Evolutionary conservation across 1,139 yeast genomes (phyloP), one percentile per base, ranked within the genome.

Genomic region (Taphrina betulina): DNA sequence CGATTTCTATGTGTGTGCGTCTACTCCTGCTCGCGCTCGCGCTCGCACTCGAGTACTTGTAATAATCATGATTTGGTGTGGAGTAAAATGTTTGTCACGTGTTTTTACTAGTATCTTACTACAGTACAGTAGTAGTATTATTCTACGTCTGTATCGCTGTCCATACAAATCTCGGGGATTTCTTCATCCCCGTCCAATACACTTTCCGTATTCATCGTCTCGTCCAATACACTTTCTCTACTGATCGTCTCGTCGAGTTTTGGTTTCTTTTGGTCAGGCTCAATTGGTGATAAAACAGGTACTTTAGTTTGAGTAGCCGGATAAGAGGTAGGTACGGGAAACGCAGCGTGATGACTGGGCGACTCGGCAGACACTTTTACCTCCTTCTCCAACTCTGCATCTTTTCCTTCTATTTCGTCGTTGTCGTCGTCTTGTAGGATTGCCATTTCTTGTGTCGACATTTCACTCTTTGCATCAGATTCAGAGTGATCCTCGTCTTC

Each of bases 121-220:
- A n/a, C n/a, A n/a, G n/a, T n/a, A n/a, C n/a, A n/a, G n/a, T n/a
- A n/a, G n/a, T n/a, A n/a, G 10, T 26, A 24, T 28, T 35, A 53
- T 19, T 41, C 53, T 2, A 40, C 50, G 28, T 57, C 48, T 3
- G 50, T 52, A n/a, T 51, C 57, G 20, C 54, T 52, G 5, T 57
- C 59, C 3, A 31, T 53, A 16, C 52, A 37, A 10, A 41, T 57
- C n/a, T 64, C 60, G 24, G 56, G 43, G 37, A 52, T 52, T 28
- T 23, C 56, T 10, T 50, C 54, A 29, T 26, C 31, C 12, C n/a
- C n/a, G n/a, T n/a, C n/a, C n/a, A n/a, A 36, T 40, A 29, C 35
- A 50, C 10, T 45, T 52, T 23, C 53, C 45, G 5, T 16, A 19
- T 8, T 43, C 55, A 19, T 53, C 53, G 14, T 34, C 42, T 12